Conservation (phyloP, 2,329 filamentous ascomycete genomes). For the Penicillium nordicum region DNA sequence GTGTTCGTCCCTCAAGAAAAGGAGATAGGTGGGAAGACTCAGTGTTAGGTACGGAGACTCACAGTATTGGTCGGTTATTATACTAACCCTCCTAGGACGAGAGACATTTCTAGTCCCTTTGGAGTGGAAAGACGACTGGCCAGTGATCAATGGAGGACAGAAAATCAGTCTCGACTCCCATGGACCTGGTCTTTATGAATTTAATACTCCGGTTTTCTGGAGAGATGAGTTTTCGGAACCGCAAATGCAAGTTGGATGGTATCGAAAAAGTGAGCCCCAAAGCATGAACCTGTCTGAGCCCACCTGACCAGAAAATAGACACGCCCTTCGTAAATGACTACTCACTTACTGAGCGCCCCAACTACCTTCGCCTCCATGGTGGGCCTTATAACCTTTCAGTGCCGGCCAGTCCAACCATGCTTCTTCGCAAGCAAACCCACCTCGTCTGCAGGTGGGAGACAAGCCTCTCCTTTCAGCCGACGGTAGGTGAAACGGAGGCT, state of each 20-base stretch:
- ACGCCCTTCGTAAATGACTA: slow-evolving; percentile 49
- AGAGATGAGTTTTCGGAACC: slow-evolving; percentile 35
- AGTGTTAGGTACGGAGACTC: slow-evolving; percentile 38
- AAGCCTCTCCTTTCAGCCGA: slow-evolving; percentile 48
- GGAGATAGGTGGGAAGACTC: slow-evolving; percentile 37
- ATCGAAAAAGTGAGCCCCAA: slow-evolving; percentile 38
- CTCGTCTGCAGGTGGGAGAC: slow-evolving; percentile 45
- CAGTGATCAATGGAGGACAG: slow-evolving; percentile 48
- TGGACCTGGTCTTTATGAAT: slow-evolving; percentile 21
- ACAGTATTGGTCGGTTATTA: not conserved
- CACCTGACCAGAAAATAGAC: slow-evolving; percentile 31
- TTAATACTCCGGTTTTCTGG: slow-evolving; percentile 22
- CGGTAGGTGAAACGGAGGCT: slow-evolving; percentile 47
- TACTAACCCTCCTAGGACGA: slow-evolving; percentile 33
- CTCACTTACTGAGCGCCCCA: slow-evolving; percentile 46
- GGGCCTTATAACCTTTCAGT: slow-evolving; percentile 52
- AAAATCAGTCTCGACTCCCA: slow-evolving; percentile 40
- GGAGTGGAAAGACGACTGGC: slow-evolving; percentile 53
- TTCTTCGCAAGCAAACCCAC: slow-evolving; percentile 54
- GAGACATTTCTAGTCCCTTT: slow-evolving; percentile 53
- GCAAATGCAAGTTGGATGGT: slow-evolving; percentile 35
- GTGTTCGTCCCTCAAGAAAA: slow-evolving; percentile 40
- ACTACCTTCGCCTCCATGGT: slow-evolving; percentile 49
- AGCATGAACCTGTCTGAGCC: not conserved
- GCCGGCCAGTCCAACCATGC: slow-evolving; percentile 51